Conservation (phyloP, 2,329 filamentous ascomycete species). For the Blumeriella jaapii region DNA sequence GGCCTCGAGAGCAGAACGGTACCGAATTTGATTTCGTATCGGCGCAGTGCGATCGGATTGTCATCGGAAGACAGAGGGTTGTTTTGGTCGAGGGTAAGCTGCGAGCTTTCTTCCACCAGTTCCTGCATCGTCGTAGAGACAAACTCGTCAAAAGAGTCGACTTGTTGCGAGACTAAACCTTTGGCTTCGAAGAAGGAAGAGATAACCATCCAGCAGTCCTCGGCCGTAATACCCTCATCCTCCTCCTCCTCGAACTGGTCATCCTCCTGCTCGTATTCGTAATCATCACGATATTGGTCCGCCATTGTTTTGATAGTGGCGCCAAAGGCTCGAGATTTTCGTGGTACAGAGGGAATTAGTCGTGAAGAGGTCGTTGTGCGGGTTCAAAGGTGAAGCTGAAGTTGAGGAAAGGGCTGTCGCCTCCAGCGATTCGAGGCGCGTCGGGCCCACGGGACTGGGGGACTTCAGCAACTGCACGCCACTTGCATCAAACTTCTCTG, state of each 20-base stretch:
- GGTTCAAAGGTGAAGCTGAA: constrained; percentile 11
- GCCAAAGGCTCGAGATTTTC: background rate
- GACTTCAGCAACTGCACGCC: constrained; percentile 1
- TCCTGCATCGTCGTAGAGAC: constrained; percentile 90
- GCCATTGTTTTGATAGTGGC: constrained; percentile 10
- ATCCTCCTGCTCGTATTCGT: constrained; percentile 43
- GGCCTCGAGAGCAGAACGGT: constrained; percentile 81
- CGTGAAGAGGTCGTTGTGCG: constrained; percentile 7
- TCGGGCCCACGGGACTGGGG: background rate
- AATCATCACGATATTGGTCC: constrained; percentile 37
- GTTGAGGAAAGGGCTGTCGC: constrained; percentile 7
- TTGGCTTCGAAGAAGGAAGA: constrained; percentile 94
- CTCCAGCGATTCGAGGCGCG: constrained; percentile 9
- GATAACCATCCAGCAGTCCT: constrained; percentile 98
- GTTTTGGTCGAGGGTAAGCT: constrained; percentile 87
- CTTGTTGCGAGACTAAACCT: constrained; percentile 91
- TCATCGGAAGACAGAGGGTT: constrained; percentile 66
- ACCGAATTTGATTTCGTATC: constrained; percentile 93
- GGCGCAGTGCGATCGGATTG: constrained; percentile 71
- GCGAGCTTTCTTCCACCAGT: constrained; percentile 82
- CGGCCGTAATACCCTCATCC: constrained; percentile 73
- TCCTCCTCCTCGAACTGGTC: constrained; percentile 42
- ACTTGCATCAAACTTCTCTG: constrained; percentile 6
- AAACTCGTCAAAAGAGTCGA: constrained; percentile 98
- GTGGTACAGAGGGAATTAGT: background rate